A percentile compares a stretch with the other conserved stretches of the same genome.
Evolutionary conservation across 148 eudicot species (phyloP).

Genomic region (Polygonum maritimum): DNA sequence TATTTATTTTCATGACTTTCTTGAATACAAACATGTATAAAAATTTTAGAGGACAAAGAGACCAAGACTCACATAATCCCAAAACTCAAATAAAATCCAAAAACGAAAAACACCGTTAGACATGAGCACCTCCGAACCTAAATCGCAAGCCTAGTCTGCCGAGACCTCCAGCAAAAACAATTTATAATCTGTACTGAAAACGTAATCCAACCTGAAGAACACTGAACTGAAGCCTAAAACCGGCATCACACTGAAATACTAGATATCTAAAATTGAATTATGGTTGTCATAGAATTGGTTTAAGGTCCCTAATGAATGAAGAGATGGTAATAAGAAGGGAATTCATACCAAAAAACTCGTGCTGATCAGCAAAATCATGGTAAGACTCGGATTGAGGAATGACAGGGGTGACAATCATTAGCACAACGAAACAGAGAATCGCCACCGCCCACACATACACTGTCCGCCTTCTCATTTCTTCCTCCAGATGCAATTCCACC

Average conservation of each 20-base stretch:
- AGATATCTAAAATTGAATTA: background rate
- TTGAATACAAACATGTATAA: background rate
- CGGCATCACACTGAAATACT: background rate
- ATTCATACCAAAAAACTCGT: slow-evolving; percentile 48
- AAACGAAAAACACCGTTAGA: background rate
- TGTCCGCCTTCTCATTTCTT: slow-evolving; percentile 40
- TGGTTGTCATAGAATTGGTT: background rate
- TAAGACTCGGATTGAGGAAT: slow-evolving; percentile 79
- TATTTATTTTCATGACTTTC: background rate
- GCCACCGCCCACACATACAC: slow-evolving; percentile 41
- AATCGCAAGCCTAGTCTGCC: background rate
- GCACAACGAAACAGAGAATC: slow-evolving; percentile 46
- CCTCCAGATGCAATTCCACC: background rate
- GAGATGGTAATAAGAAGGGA: background rate
- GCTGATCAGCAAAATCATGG: slow-evolving; percentile 82
- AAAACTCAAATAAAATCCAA: background rate
- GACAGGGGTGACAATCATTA: slow-evolving; percentile 76
- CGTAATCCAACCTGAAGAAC: background rate
- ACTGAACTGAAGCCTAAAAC: background rate
- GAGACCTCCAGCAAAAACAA: too few species aligned
- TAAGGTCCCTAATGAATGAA: background rate
- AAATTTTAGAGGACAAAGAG: background rate
- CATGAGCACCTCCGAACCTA: background rate
- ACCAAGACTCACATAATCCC: background rate
- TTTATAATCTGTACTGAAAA: background rate